phyloP scores from a whole-genome alignment of 73 alveolate species.

The Paramecium pentaurelia region DNA sequence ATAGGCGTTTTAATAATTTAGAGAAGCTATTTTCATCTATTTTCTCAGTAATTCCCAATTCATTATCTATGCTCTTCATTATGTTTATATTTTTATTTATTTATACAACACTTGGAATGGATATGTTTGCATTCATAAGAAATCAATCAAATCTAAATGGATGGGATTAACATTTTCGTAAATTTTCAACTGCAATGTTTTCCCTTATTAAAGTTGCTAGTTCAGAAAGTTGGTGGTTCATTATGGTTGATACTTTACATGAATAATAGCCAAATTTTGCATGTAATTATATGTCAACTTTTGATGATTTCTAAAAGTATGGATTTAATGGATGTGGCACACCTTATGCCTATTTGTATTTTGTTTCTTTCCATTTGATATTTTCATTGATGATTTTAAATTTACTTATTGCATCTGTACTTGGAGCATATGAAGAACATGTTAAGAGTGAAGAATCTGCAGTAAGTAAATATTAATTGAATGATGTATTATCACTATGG shows the following conservation, averaged over 20 bases:
- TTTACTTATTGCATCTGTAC: conserved; percentile 40
- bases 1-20: conserved; percentile 15
- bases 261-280: conserved; percentile 44
- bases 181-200: conserved; percentile 49
- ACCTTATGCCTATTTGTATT: conserved; percentile 29
- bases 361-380: conserved; percentile 51
- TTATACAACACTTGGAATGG: conserved; percentile 53
- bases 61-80: conserved; percentile 24
- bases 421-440: conserved; percentile 56
- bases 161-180: conserved; percentile 49
- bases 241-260: conserved; percentile 38
- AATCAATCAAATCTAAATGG: conserved; percentile 45
- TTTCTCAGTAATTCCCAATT: conserved; percentile 27
- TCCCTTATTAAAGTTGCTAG: conserved; percentile 52
- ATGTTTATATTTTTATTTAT: conserved; percentile 43
- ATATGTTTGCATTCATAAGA: conserved; percentile 42
- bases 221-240: conserved; percentile 55
- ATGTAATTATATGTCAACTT: conserved; percentile 29
- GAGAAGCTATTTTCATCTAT: conserved; percentile 41
- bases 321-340: conserved; percentile 62
- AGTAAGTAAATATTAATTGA: conserved; percentile 47
- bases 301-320: conserved; percentile 21
- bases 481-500: conserved; percentile 53
- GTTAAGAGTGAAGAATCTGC: conserved; percentile 58
- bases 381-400: conserved; percentile 53